phyloP scores from a whole-genome alignment of 805 yeast species.

The Kodamaea jinghongensis region DNA sequence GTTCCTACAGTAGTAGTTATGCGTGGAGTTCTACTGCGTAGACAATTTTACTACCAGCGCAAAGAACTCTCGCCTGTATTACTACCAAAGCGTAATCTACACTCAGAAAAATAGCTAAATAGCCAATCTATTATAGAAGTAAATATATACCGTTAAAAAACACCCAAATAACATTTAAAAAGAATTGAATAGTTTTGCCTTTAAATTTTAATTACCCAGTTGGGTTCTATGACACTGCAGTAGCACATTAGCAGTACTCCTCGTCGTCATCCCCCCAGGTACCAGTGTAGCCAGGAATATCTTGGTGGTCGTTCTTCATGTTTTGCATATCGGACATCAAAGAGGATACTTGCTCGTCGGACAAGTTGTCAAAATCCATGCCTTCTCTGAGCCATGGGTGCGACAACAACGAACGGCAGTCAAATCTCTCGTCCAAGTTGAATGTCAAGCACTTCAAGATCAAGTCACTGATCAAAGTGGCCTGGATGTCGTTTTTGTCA shows the following conservation, averaged over 20 bases:
- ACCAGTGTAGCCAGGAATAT: slow-evolving; percentile 32
- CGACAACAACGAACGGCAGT: slow-evolving; percentile 50
- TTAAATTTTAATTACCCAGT: not conserved
- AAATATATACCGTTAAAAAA: slow-evolving; percentile 1
- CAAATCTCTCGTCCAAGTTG: slow-evolving; percentile 49
- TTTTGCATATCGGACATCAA: slow-evolving; percentile 16
- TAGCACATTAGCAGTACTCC: slow-evolving; percentile 6
- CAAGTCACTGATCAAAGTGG: slow-evolving; percentile 44
- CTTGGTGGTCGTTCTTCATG: slow-evolving; percentile 24
- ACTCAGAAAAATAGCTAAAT: not conserved
- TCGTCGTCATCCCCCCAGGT: slow-evolving; percentile 19
- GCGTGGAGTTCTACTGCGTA: too few species aligned
- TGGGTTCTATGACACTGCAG: not conserved
- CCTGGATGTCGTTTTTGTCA: slow-evolving; percentile 28
- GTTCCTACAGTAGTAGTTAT: too few species aligned
- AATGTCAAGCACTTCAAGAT: slow-evolving; percentile 49
- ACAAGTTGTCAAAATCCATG: slow-evolving; percentile 5
- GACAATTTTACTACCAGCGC: too few species aligned
- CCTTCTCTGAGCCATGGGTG: slow-evolving; percentile 49
- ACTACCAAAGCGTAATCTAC: too few species aligned
- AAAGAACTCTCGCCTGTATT: too few species aligned
- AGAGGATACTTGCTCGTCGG: slow-evolving; percentile 8
- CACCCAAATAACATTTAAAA: slow-evolving; percentile 1
- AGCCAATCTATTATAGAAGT: not conserved
- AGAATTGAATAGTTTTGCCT: slow-evolving; percentile 1